These are phyloP conservation scores for Cotoneaster glaucophyllus DNA, from an alignment of 306 rosid genomes.

Conservation along the genomic window DNA sequence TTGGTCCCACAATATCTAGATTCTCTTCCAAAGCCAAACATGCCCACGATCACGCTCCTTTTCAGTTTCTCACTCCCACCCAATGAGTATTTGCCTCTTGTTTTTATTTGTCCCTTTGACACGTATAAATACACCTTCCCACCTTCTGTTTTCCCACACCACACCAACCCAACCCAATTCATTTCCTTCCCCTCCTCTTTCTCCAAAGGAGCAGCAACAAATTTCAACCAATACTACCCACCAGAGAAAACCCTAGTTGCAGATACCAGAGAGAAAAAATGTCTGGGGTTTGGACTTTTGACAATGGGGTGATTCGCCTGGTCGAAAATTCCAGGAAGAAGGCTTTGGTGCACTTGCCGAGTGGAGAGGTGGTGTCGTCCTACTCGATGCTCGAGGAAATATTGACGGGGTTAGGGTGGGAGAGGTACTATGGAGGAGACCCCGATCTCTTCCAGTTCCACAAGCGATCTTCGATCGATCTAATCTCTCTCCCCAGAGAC, in stretches of 20 bases:
- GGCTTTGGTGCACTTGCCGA: constrained; percentile 67
- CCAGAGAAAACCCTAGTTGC: not conserved
- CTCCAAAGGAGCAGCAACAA: not conserved
- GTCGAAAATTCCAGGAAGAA: constrained; percentile 57
- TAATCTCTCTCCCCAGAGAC: constrained; percentile 79
- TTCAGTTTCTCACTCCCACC: constrained; percentile 16
- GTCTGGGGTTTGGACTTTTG: constrained; percentile 93
- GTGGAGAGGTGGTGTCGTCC: constrained; percentile 53
- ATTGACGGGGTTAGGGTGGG: constrained; percentile 74
- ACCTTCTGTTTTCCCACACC: constrained; percentile 17
- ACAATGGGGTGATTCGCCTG: constrained; percentile 58
- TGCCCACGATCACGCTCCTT: constrained; percentile 8
- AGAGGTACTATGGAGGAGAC: constrained; percentile 86
- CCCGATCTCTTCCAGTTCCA: constrained; percentile 81
- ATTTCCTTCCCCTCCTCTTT: not conserved
- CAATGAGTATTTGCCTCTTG: constrained; percentile 43
- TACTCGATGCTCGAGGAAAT: constrained; percentile 59
- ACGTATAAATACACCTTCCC: constrained; percentile 42
- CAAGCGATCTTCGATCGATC: constrained; percentile 75
- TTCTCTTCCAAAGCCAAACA: constrained; percentile 62
- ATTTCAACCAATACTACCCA: too few relatives aligned
- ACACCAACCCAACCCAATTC: constrained; percentile 11
- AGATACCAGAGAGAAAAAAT: not conserved
- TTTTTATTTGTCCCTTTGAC: constrained; percentile 35
- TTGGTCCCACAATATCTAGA: constrained; percentile 71